phyloP scores from a whole-genome alignment of 2,329 filamentous ascomycete species.

The Sporothrix globosa region DNA sequence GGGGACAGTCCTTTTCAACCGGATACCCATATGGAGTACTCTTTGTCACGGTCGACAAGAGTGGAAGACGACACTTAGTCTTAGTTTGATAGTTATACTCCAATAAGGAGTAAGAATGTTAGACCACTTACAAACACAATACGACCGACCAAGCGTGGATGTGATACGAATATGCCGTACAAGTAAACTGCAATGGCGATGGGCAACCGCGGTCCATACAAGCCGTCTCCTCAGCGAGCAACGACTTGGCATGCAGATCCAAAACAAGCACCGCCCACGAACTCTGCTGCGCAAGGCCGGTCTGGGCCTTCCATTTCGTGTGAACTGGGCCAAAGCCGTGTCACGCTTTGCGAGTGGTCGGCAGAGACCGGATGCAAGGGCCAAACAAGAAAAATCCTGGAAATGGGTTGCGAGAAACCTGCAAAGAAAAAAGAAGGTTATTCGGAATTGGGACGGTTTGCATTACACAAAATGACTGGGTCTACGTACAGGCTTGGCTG shows the following conservation, averaged over 20 bases:
- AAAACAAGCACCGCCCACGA: slow-evolving; percentile 14
- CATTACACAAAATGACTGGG: background rate
- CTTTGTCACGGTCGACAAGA: slow-evolving; percentile 10
- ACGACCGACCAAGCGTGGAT: background rate
- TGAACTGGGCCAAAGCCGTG: background rate
- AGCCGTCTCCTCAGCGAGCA: background rate
- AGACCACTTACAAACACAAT: background rate
- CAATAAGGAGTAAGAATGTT: slow-evolving; percentile 26
- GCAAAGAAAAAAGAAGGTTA: background rate
- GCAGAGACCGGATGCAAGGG: slow-evolving; percentile 3
- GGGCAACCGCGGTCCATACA: too few species aligned
- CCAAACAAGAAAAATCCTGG: background rate
- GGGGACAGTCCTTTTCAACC: slow-evolving; percentile 36
- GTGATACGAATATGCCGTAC: background rate
- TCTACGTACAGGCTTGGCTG: background rate
- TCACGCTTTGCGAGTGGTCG: background rate
- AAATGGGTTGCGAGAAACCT: too few species aligned
- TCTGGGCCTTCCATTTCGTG: slow-evolving; percentile 12
- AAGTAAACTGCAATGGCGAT: too few species aligned
- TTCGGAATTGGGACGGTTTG: slow-evolving; percentile 16
- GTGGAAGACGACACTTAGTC: slow-evolving; percentile 1
- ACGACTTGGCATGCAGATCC: slow-evolving; percentile 7
- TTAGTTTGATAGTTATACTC: slow-evolving; percentile 18
- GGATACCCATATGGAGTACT: slow-evolving; percentile 32
- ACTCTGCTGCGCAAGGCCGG: background rate